phyloP scores from a whole-genome alignment of 2,329 filamentous ascomycete genomes.

The Alternaria ventricosa region DNA sequence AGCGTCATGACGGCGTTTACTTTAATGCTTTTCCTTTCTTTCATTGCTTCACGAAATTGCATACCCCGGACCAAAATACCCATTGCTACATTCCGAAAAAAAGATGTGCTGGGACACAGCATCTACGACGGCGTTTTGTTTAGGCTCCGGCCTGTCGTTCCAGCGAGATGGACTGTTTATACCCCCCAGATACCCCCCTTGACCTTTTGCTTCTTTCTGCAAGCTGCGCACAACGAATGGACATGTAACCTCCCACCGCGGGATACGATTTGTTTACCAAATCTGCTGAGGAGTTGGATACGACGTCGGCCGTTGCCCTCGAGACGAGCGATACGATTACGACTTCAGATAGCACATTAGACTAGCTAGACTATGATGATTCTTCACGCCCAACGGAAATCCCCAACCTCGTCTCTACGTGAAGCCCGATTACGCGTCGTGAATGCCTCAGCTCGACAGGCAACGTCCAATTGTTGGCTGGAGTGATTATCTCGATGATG shows the following conservation, averaged over 20 bases:
- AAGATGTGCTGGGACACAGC: background rate
- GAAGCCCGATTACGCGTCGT: constrained; percentile 1
- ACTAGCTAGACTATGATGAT: background rate
- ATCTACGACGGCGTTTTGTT: constrained; percentile 4
- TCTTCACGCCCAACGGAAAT: background rate
- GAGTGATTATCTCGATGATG: background rate
- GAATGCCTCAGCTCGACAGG: background rate
- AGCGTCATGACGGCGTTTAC: background rate
- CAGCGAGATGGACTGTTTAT: background rate
- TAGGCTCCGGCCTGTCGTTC: background rate
- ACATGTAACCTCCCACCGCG: background rate
- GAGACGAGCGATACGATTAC: background rate
- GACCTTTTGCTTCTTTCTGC: background rate
- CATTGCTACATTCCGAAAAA: background rate
- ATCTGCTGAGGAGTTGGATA: background rate
- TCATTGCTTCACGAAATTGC: background rate
- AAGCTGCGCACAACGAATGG: background rate
- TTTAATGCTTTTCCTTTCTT: background rate
- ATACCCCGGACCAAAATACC: background rate
- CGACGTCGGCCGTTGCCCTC: background rate
- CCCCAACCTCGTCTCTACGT: background rate
- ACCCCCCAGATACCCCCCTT: constrained; percentile 6
- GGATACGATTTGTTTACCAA: background rate
- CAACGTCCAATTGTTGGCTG: background rate
- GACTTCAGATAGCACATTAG: background rate